These are phyloP conservation scores for Metschnikowia anglica DNA, from an alignment of 805 yeast species.

Conservation along the genomic window DNA sequence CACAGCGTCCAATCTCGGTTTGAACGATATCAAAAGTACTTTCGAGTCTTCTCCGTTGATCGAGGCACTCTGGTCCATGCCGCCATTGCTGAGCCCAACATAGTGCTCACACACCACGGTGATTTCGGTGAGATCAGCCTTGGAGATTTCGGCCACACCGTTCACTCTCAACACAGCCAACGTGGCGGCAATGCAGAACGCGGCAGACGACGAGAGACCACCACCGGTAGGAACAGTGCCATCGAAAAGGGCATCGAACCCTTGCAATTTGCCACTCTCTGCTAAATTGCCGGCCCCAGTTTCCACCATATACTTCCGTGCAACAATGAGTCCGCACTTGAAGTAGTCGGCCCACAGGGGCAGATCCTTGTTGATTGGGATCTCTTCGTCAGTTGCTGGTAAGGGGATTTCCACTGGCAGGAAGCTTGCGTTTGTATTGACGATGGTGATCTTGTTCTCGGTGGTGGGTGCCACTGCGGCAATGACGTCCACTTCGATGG, in stretches of 20 bases:
- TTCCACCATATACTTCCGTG: constrained; percentile 42
- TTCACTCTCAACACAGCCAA: constrained; percentile 55
- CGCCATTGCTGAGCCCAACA: constrained; percentile 76
- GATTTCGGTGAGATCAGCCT: constrained; percentile 53
- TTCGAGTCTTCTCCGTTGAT: constrained; percentile 60
- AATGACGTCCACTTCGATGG: constrained; percentile 61
- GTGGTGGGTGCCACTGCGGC: constrained; percentile 43
- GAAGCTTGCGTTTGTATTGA: constrained; percentile 38
- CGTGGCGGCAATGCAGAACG: constrained; percentile 65
- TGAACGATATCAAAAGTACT: constrained; percentile 59
- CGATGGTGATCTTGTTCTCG: constrained; percentile 21
- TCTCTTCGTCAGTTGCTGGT: constrained; percentile 41
- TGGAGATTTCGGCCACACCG: constrained; percentile 43
- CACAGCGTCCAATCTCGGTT: constrained; percentile 54
- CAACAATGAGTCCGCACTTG: constrained; percentile 63
- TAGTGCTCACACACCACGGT: constrained; percentile 68
- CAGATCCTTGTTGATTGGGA: constrained; percentile 48
- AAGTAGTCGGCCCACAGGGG: constrained; percentile 70
- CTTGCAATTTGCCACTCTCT: constrained; percentile 32
- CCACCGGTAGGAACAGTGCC: constrained; percentile 74
- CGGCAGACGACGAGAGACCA: constrained; percentile 71
- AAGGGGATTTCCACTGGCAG: constrained; percentile 40
- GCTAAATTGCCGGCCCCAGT: constrained; percentile 24
- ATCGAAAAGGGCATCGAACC: constrained; percentile 52
- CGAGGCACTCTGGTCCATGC: constrained; percentile 76